Percentiles rank a stretch among this genome's conserved stretches.
Conservation (phyloP, 1,284 basidiomycete genomes). For the Tylopilus microsporus region DNA sequence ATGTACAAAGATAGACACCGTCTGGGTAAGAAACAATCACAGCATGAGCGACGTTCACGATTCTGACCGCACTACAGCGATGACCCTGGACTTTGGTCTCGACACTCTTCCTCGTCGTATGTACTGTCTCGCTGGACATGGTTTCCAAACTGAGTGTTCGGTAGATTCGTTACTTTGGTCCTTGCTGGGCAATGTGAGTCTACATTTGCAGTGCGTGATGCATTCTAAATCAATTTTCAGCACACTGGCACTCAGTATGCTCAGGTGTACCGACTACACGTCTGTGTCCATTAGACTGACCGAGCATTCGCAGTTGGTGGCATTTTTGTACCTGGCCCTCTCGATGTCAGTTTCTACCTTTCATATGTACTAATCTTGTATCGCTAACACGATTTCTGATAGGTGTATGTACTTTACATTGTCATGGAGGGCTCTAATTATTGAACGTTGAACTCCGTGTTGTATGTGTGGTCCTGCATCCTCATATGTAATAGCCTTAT, state of each 20-base stretch:
- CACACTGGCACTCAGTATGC: neutral
- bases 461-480: no score
- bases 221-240: neutral
- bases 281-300: neutral
- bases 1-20: slow-evolving; percentile 5
- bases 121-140: neutral
- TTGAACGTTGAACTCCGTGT: no score
- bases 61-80: neutral
- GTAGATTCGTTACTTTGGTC: slow-evolving; percentile 10
- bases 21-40: slow-evolving; percentile 8
- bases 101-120: slow-evolving; percentile 9
- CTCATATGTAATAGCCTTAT: no score
- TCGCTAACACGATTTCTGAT: neutral
- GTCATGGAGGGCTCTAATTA: neutral
- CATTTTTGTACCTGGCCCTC: slow-evolving; percentile 1
- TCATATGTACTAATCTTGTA: no score
- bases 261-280: neutral
- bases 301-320: neutral
- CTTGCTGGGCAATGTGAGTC: slow-evolving; percentile 2
- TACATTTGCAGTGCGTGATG: neutral
- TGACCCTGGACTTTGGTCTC: slow-evolving; percentile 10
- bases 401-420: slow-evolving; percentile 7
- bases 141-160: neutral
- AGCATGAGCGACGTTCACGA: no score
- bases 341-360: slow-evolving; percentile 1